Evolutionary conservation across 305 asterid genomes (phyloP).

Genomic region (Rubia peregrina): DNA sequence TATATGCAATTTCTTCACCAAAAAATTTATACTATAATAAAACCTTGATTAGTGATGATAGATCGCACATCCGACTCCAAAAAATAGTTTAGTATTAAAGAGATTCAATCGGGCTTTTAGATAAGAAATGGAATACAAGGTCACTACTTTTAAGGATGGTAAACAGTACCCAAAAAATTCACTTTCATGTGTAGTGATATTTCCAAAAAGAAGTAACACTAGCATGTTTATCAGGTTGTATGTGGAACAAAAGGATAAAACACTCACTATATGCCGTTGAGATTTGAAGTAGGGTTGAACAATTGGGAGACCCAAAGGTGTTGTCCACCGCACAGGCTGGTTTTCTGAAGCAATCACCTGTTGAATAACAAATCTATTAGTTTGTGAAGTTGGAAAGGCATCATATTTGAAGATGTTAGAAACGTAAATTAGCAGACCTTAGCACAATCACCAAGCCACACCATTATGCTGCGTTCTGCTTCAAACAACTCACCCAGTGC

Average conservation of each 20-base stretch:
- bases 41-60: background rate
- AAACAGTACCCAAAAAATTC: no score
- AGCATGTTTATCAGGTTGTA: conserved; percentile 9
- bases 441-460: conserved; percentile 97
- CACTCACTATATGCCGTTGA: conserved; percentile 66
- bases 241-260: background rate
- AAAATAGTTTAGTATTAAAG: background rate
- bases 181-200: no score
- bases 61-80: background rate
- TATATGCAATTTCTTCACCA: background rate
- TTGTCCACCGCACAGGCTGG: conserved; percentile 86
- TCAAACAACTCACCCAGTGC: conserved; percentile 95
- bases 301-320: conserved; percentile 98
- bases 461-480: conserved; percentile 92
- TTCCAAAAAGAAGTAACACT: background rate
- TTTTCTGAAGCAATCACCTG: conserved; percentile 87
- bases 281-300: conserved; percentile 87
- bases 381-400: background rate
- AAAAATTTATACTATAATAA: background rate
- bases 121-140: background rate
- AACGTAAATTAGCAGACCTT: conserved; percentile 43
- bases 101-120: background rate
- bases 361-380: conserved; percentile 14
- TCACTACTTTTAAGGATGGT: no score
- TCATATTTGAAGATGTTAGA: background rate